Conservation (phyloP, 257 asterid genomes). For the Solanum virginianum region DNA sequence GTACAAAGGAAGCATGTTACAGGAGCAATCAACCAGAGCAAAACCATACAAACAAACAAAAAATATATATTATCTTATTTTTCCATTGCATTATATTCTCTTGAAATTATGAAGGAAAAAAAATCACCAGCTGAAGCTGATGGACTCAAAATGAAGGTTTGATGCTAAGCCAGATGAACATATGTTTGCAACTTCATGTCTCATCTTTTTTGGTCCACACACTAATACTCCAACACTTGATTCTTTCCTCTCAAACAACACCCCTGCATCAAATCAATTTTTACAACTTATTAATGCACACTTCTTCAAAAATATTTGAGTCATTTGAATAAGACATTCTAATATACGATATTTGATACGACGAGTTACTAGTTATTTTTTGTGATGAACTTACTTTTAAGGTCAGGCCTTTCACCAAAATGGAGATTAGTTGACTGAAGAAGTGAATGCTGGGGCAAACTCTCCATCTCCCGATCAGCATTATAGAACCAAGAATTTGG, state of each 20-base stretch:
- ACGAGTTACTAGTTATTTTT: not conserved
- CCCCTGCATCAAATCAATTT: constrained; percentile 20
- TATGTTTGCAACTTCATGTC: constrained; percentile 67
- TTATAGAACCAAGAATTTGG: constrained; percentile 43
- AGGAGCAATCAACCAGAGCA: not conserved
- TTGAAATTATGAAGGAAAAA: not conserved
- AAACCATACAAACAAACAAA: not conserved
- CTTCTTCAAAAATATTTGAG: too few species aligned
- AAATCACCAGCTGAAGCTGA: constrained; percentile 79
- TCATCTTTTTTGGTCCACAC: constrained; percentile 69
- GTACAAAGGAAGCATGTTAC: not conserved
- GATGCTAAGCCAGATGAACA: constrained; percentile 61
- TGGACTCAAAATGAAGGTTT: constrained; percentile 71
- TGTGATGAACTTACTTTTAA: constrained; percentile 42
- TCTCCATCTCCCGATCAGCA: constrained; percentile 64
- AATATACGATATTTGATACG: too few species aligned
- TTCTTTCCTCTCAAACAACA: constrained; percentile 48
- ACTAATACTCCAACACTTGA: constrained; percentile 66
- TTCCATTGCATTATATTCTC: not conserved
- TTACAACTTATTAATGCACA: too few species aligned
- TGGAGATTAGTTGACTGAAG: constrained; percentile 48
- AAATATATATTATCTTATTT: not conserved
- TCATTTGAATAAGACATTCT: too few species aligned
- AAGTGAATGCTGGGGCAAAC: constrained; percentile 48
- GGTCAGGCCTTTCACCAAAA: constrained; percentile 71